Conservation (phyloP, 352 stramenopile genomes). For the Phytophthora capsici region DNA sequence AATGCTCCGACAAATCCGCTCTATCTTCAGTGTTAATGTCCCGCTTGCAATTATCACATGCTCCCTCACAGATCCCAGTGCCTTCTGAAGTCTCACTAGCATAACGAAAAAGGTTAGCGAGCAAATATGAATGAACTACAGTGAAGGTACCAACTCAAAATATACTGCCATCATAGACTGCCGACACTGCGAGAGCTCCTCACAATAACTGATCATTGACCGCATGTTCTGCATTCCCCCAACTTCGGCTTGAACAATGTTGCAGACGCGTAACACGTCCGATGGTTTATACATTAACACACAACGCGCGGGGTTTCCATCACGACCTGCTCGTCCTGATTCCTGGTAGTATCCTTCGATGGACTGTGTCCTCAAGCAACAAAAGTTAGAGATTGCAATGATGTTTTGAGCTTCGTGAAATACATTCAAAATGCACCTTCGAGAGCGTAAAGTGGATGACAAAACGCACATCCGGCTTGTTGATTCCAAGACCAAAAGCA, state of each 20-base stretch:
- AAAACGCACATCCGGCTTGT: slow-evolving; percentile 93
- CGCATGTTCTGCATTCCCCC: slow-evolving; percentile 71
- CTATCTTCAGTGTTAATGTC: slow-evolving; percentile 21
- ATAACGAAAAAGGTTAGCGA: neutral
- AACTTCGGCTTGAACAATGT: slow-evolving; percentile 66
- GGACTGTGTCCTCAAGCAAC: slow-evolving; percentile 52
- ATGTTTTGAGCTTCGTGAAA: neutral
- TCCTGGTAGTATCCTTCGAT: slow-evolving; percentile 99
- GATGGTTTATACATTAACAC: slow-evolving; percentile 85
- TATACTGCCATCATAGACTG: slow-evolving; percentile 61
- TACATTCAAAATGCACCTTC: slow-evolving; percentile 43
- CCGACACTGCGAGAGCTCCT: slow-evolving; percentile 43
- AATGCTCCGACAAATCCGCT: slow-evolving; percentile 57
- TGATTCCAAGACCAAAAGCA: slow-evolving; percentile 95
- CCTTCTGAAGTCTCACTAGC: slow-evolving; percentile 52
- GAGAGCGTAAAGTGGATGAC: slow-evolving; percentile 91
- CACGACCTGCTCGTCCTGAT: slow-evolving; percentile 94
- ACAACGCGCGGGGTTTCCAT: slow-evolving; percentile 90
- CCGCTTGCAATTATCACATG: slow-evolving; percentile 61
- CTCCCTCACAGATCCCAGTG: slow-evolving; percentile 41
- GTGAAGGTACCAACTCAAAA: slow-evolving; percentile 49
- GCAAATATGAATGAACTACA: neutral
- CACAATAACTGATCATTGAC: slow-evolving; percentile 72
- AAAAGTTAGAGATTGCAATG: slow-evolving; percentile 3
- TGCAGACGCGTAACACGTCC: slow-evolving; percentile 80